Evolutionary conservation across 129 eudicot species (phyloP), one percentile per base, ranked within the genome.

Genomic region (Escallonia rubra): DNA sequence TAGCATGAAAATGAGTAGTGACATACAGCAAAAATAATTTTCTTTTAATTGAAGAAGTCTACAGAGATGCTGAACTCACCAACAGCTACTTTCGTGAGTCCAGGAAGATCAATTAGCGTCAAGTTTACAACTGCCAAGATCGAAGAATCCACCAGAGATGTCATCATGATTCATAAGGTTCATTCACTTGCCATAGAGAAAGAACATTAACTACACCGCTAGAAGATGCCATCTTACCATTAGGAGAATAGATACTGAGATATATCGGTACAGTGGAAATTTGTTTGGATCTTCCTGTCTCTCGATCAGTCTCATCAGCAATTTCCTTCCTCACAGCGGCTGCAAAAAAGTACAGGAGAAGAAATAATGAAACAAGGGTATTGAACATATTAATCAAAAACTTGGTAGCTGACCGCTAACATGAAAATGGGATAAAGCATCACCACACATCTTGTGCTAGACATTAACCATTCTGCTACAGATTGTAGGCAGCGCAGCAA

Each of bases 41-140:
- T 34, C 34, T 8, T 6, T 4, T 57, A 57, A 43, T 66, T 66
- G 52, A 16, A 63, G 59, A 67, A 64, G 51, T n/a, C 42, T 54
- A 23, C 34, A 53, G 51, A 61, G 60, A 55, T 59, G 16, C 48
- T 34, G 34, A 66, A 72, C 98, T 93, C 55, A 93, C 98, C 98
- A 70, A 93, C 87, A 72, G 98, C 98, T 39, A 93, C 95, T 75
- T 93, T 93, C 69, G 98, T 93, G 47, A 93, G 90, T 8, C 98
- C 98, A 65, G 98, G 98, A 78, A 93, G 98, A 76, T 93, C 98
- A 59, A 93, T 80, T 78, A 93, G 80, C 41, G 98, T 93, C 90
- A 93, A 78, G 77, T 93, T 93, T 71, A 93, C 98, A 74, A 93
- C 98, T 93, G 87, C 76, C 57, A 78, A 76, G 59, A 71, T 50